Evolutionary conservation across 2,329 filamentous ascomycete species (phyloP), one percentile per base, ranked within the genome.

Genomic region (Metarhizium brunneum): DNA sequence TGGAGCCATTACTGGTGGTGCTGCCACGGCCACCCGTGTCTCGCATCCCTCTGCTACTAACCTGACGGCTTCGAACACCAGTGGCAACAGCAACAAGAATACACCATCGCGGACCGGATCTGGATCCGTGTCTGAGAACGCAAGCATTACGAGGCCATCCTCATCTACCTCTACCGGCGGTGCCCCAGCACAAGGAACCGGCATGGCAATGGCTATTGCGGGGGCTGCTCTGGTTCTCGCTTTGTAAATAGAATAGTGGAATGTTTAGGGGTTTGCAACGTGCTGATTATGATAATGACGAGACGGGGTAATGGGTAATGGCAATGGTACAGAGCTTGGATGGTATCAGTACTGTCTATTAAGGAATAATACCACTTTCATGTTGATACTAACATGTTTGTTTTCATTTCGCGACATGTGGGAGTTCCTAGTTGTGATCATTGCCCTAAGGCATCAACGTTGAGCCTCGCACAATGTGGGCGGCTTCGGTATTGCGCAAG

Each of bases 1-100:
- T 1, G 75, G 75, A 18, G 54, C 61, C 16, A 74, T 77, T 56
- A 76, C 73, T 35, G 73, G 74, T 13, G 68, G 64, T 45, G 71
- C 71, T 8, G 65, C 69, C 20, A 63, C 61, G 11, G 71, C 71
- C 11, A 71, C 69, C 6, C 65, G 63, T 13, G 45, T 20, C 8
- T 49, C 36, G 42, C 68, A 64, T 18, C 61, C 56, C 10, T 55
- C 54, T 36, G 48, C 59, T 5, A 58, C 32, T 20, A 55, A 56
- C 13, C 47, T 55, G 2, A 49, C 55, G 3, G 45, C 58, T 48
- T 58, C 56, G 20, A 56, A 57, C 6, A 60, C 60, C 18, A 47
- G 30, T 4, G 20, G 53, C 13, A 48, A 25, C 18, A 36, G 10
- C 42, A 36, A 40, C 14, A 38, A 36, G 14, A 50, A 36, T 16